Base-by-base conservation (phyloP, 768 basidiomycete genomes). In the Mycena amicta region DNA sequence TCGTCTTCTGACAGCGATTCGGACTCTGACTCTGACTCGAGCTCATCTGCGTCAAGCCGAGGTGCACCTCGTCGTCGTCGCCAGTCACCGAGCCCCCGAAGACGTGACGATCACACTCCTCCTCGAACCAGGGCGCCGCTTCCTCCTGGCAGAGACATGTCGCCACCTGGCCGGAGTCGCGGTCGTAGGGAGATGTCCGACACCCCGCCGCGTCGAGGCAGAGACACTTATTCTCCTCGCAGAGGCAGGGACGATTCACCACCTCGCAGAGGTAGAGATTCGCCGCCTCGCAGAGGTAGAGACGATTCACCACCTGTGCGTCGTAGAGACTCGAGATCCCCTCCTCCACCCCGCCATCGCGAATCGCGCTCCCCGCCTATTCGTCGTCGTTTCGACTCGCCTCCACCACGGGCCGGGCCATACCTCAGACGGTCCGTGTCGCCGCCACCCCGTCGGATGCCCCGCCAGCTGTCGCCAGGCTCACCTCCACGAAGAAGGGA, bases 21-120 rank as follows among this genome's bases (percentile, higher is more conserved):
- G 33, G 70, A 79, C 20, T 74, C 77, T 0, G 72, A 69, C 16
- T 79, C 80, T 3, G 70, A 70, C 26, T 68, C 74, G 5, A 68
- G 68, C 40, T 68, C 72, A 13, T 71, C 72, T 47, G 49, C 50
- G 25, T 57, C 68, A 53, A 27, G 62, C 28, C 40, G 67, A 54
- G 56, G 55, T n/a, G 66, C 63, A 33, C 64, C 67, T 39, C 62
- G 64, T 28, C 60, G 64, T 28, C 52, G 55, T 23, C 55, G 61
- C 28, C n/a, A n/a, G n/a, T n/a, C n/a, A n/a, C 47, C 47, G 23
- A 29, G 28, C 27, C 55, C 47, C 40, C 29, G 6, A 40, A 62
- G 63, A 37, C 66, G 66, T 30, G 64, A 71, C 13, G 53, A 55
- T 28, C 40, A 55, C 27, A 29, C 53, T 11, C 53, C 53, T 11